Evolutionary conservation across 2,329 filamentous ascomycete genomes (phyloP).

Genomic region (Chaetomiaceae sp.): DNA sequence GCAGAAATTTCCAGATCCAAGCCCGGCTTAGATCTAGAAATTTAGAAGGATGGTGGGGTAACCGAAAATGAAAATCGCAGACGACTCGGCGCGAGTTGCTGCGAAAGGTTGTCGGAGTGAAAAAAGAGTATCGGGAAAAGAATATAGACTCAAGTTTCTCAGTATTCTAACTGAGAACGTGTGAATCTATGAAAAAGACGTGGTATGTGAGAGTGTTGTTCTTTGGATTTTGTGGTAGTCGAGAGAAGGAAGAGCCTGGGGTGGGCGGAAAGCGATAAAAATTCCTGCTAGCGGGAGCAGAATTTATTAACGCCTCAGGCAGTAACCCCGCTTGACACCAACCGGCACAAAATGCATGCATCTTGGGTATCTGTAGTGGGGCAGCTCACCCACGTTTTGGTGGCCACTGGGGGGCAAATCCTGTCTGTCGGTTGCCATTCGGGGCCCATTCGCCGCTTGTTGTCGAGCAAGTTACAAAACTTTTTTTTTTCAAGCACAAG

Average conservation of each 20-base stretch:
- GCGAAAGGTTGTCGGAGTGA: slow-evolving; percentile 25
- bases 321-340: slow-evolving; percentile 15
- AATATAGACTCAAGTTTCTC: slow-evolving; percentile 52
- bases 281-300: slow-evolving; percentile 24
- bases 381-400: too few relatives aligned
- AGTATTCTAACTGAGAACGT: slow-evolving; percentile 39
- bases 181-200: slow-evolving; percentile 33
- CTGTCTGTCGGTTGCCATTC: neutral
- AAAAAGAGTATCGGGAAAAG: slow-evolving; percentile 33
- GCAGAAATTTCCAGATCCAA: slow-evolving; percentile 66
- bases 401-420: neutral
- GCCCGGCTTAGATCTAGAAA: slow-evolving; percentile 70
- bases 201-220: slow-evolving; percentile 34
- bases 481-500: too few relatives aligned
- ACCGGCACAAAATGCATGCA: too few relatives aligned
- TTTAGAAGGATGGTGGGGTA: slow-evolving; percentile 37
- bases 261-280: slow-evolving; percentile 20
- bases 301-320: slow-evolving; percentile 27
- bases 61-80: slow-evolving; percentile 36
- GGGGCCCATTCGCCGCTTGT: neutral
- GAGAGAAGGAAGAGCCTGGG: slow-evolving; percentile 20
- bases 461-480: too few relatives aligned
- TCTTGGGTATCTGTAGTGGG: too few relatives aligned
- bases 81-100: slow-evolving; percentile 31
- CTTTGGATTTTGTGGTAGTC: slow-evolving; percentile 19